A percentile compares a stretch with the other conserved stretches of the same genome.
Evolutionary conservation across 1,139 yeast genomes (phyloP).

Genomic region (Suhomyces maxii): DNA sequence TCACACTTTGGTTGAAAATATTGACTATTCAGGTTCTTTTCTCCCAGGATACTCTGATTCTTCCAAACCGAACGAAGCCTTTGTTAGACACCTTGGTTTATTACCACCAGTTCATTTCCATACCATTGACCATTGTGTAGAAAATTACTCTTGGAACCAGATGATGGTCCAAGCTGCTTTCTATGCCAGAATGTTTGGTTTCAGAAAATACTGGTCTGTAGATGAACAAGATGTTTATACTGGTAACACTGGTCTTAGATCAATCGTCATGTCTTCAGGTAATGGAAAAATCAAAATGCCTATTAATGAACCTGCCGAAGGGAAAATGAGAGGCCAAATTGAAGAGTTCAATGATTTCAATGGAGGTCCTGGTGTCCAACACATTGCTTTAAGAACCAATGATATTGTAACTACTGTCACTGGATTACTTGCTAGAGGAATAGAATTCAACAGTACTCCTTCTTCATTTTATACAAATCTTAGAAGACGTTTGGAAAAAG

Average conservation of each 20-base stretch:
- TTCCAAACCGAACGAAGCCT: constrained; percentile 4
- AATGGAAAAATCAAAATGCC: constrained; percentile 75
- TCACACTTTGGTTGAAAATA: constrained; percentile 63
- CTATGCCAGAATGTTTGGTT: constrained; percentile 65
- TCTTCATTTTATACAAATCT: constrained; percentile 55
- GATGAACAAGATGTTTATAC: constrained; percentile 76
- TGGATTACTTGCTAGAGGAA: constrained; percentile 57
- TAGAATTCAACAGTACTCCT: constrained; percentile 66
- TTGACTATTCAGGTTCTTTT: constrained; percentile 48
- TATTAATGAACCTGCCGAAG: constrained; percentile 77
- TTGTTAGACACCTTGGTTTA: constrained; percentile 11
- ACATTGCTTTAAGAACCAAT: constrained; percentile 65
- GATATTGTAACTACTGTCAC: constrained; percentile 61
- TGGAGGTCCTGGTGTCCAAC: constrained; percentile 83
- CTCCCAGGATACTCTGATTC: constrained; percentile 53
- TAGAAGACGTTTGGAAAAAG: constrained; percentile 37
- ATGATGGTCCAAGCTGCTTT: constrained; percentile 59
- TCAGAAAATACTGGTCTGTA: constrained; percentile 80
- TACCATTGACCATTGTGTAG: constrained; percentile 75
- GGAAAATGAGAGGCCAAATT: constrained; percentile 67
- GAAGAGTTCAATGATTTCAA: constrained; percentile 78
- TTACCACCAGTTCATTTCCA: constrained; percentile 39
- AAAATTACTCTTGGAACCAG: constrained; percentile 69
- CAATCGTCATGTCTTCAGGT: constrained; percentile 74
- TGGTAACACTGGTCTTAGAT: constrained; percentile 63